Evolutionary conservation across 2,329 filamentous ascomycete genomes (phyloP).

Genomic region (Macrophomina phaseolina): DNA sequence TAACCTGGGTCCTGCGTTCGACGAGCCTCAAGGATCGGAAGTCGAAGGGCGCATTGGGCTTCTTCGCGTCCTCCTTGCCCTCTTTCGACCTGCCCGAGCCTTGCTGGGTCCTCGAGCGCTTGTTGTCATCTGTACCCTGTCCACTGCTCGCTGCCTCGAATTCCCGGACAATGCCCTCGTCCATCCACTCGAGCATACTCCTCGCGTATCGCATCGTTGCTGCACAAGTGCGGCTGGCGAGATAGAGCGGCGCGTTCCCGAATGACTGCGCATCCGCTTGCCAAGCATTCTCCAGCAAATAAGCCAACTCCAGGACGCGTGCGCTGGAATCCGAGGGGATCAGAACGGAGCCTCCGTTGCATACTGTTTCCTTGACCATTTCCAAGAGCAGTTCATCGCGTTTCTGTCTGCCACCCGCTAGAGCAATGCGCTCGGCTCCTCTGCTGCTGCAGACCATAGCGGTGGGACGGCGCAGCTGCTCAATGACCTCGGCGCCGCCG

Average conservation of each 20-base stretch:
- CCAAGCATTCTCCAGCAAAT: constrained; percentile 93
- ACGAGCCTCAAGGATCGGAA: constrained; percentile 85
- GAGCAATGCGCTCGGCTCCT: constrained; percentile 73
- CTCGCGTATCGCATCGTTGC: constrained; percentile 89
- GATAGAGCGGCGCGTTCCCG: constrained; percentile 65
- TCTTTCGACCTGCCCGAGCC: constrained; percentile 39
- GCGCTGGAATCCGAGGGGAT: constrained; percentile 96
- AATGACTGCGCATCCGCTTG: constrained; percentile 52
- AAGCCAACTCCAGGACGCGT: constrained; percentile 89
- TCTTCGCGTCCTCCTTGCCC: constrained; percentile 53
- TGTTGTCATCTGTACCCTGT: constrained; percentile 39
- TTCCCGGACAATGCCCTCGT: constrained; percentile 90
- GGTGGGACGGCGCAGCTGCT: constrained; percentile 90
- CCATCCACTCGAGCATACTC: constrained; percentile 99
- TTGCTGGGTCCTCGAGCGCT: constrained; percentile 45
- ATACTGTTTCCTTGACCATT: constrained; percentile 78
- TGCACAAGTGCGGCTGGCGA: constrained; percentile 84
- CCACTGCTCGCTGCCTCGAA: constrained; percentile 70
- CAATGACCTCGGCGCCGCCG: constrained; percentile 87
- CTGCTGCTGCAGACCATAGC: constrained; percentile 91
- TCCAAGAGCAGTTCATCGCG: constrained; percentile 85
- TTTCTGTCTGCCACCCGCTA: constrained; percentile 75
- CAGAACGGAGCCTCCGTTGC: constrained; percentile 84
- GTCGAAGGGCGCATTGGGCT: constrained; percentile 77
- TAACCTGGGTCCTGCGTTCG: constrained; percentile 80